Percentiles rank a stretch among this genome's conserved stretches.
phyloP scores from a whole-genome alignment of 345 rosid genomes.

The Kandelia obovata region DNA sequence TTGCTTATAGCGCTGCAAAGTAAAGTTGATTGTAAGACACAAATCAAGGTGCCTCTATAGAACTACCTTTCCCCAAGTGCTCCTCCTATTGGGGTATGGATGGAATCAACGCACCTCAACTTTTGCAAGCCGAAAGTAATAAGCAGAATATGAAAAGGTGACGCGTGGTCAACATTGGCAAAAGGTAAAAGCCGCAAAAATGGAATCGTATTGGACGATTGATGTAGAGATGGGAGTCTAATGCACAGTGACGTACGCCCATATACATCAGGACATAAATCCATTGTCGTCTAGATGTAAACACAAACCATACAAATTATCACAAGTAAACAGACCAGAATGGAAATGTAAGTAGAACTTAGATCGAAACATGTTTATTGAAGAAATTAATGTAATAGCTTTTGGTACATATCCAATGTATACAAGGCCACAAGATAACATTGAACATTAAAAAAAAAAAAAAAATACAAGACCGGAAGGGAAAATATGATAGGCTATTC shows the following conservation, averaged over 20 bases:
- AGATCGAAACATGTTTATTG: slow-evolving; percentile 4
- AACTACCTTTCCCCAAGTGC: slow-evolving; percentile 27
- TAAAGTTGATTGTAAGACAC: slow-evolving; percentile 10
- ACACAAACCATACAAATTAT: too few relatives aligned
- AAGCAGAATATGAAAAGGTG: slow-evolving; percentile 8
- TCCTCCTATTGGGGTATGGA: background rate
- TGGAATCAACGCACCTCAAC: slow-evolving; percentile 20
- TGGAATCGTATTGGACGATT: background rate
- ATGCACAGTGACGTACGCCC: too few relatives aligned
- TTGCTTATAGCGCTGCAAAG: slow-evolving; percentile 29
- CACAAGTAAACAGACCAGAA: too few relatives aligned
- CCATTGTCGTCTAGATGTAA: too few relatives aligned
- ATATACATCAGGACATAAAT: too few relatives aligned
- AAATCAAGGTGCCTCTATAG: background rate
- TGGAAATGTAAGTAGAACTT: background rate
- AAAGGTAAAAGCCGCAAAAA: background rate
- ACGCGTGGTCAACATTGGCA: slow-evolving; percentile 3
- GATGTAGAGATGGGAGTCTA: background rate
- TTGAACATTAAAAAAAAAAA: slow-evolving; percentile 3
- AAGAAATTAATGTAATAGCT: slow-evolving; percentile 11
- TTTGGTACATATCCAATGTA: slow-evolving; percentile 17
- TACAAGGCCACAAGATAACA: slow-evolving; percentile 11
- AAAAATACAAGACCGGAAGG: background rate
- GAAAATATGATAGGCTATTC: background rate
- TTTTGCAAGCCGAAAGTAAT: slow-evolving; percentile 25